Base-by-base conservation (phyloP, 805 yeast genomes). In the Yarrowia phangngaensis region DNA sequence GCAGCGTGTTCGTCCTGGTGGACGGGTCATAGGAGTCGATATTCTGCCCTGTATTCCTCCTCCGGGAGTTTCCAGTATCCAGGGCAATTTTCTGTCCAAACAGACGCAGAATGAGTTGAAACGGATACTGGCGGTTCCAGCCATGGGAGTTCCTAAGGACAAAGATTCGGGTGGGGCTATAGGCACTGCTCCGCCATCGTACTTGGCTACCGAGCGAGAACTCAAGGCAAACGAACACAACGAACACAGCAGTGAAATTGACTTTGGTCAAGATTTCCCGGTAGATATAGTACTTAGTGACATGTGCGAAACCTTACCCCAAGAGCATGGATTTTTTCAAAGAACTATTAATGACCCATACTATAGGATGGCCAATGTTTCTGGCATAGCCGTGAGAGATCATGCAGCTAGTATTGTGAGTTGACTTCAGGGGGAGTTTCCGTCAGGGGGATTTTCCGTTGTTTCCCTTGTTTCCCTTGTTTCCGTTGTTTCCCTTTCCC, bases 291-390 rank as follows among this genome's bases (percentile, higher is more conserved):
- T 84, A 40, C 59, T 84, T 46, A 83, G 90, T 69, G 94, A 84
- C 70, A 84, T 84, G 94, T 83, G 82, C 72, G 90, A 72, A 62
- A 82, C 69, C 50, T 54, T 56, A 54, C 70, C 75, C 41, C 80
- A 75, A 57, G 62, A 63, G 22, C 59, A 68, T 17, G 78, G 78
- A 5, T 76, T 67, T 61, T 71, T 77, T 73, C 71, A 70, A 61
- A 69, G 76, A 66, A 76, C 83, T 72, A 78, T 85, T 80, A 82
- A 81, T 79, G 75, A 75, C 50, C 79, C 95, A 36, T 83, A 79
- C 62, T 70, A 71, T 67, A 90, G 96, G 97, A 83, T 90, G 84
- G 84, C 87, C 38, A 90, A 90, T 61, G 86, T 97, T 4, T 72
- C 88, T 11, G 97, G 98, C 4, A 67, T 85, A 30, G 76, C 80